A percentile compares a stretch with the other conserved stretches of the same genome.
Conservation (phyloP, 345 rosid species). For the Aurinia saxatilis region DNA sequence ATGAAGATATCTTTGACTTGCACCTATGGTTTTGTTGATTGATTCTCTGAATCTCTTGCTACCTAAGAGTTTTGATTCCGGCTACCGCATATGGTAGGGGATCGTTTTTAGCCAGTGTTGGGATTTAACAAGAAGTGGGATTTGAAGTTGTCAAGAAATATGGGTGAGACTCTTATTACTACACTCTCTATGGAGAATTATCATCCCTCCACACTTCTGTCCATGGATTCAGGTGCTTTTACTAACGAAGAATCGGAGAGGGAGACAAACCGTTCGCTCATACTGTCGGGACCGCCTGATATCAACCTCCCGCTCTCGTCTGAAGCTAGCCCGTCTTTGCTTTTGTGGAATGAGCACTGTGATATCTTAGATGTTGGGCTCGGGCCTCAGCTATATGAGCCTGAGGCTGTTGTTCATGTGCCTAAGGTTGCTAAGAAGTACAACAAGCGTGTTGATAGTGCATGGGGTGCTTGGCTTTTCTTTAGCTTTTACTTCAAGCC, state of each 20-base stretch:
- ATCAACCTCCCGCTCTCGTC: slow-evolving; percentile 64
- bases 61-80: background rate
- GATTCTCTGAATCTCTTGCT: slow-evolving; percentile 28
- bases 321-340: slow-evolving; percentile 50
- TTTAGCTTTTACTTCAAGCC: slow-evolving; percentile 71
- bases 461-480: slow-evolving; percentile 88
- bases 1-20: slow-evolving; percentile 53
- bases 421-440: slow-evolving; percentile 59
- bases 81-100: slow-evolving; percentile 3
- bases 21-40: slow-evolving; percentile 59
- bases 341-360: slow-evolving; percentile 52
- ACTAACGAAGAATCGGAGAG: slow-evolving; percentile 59
- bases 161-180: slow-evolving; percentile 60
- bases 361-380: slow-evolving; percentile 58
- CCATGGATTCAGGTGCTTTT: slow-evolving; percentile 62
- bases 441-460: slow-evolving; percentile 53
- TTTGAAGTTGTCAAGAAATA: slow-evolving; percentile 6
- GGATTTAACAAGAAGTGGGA: background rate
- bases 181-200: slow-evolving; percentile 61
- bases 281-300: slow-evolving; percentile 58
- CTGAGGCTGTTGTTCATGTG: slow-evolving; percentile 43
- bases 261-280: slow-evolving; percentile 42
- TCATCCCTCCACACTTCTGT: slow-evolving; percentile 64
- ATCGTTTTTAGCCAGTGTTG: slow-evolving; percentile 4
- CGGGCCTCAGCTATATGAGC: slow-evolving; percentile 53